Percentiles rank a stretch among this genome's conserved stretches.
phyloP scores from a whole-genome alignment of 768 basidiomycete genomes.

The Dacryopinax spathularia region DNA sequence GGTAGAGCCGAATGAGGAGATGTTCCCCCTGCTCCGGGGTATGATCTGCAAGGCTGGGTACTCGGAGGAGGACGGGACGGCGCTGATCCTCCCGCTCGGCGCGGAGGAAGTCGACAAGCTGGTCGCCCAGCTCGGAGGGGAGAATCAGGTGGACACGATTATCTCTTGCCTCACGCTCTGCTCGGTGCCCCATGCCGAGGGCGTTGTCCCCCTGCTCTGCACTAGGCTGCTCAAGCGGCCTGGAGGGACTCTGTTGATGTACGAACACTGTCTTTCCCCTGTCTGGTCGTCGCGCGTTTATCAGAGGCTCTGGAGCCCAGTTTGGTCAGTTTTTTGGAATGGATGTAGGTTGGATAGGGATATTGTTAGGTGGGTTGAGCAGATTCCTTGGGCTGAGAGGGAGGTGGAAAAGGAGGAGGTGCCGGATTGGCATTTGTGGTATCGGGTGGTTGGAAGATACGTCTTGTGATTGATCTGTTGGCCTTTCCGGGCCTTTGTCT shows the following conservation, averaged over 20 bases:
- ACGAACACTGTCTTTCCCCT: constrained; percentile 54
- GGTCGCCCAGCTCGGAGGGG: constrained; percentile 24
- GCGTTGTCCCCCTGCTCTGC: constrained; percentile 34
- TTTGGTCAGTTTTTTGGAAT: constrained; percentile 44
- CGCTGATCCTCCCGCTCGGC: constrained; percentile 47
- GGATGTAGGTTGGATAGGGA: constrained; percentile 45
- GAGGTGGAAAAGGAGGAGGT: constrained; percentile 38
- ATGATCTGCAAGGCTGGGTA: constrained; percentile 40
- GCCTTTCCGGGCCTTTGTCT: too few relatives aligned
- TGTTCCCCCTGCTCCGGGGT: constrained; percentile 44
- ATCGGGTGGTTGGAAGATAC: constrained; percentile 42
- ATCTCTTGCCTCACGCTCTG: constrained; percentile 54
- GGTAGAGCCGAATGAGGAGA: constrained; percentile 51
- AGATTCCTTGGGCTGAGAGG: constrained; percentile 35
- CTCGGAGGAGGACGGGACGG: constrained; percentile 35
- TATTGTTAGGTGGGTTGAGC: constrained; percentile 12
- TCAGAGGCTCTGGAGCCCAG: constrained; percentile 58
- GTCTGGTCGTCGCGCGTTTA: constrained; percentile 46
- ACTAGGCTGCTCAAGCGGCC: constrained; percentile 39
- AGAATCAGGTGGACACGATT: constrained; percentile 40
- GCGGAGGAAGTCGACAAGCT: constrained; percentile 44
- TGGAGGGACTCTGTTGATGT: constrained; percentile 50
- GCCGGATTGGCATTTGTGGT: constrained; percentile 42
- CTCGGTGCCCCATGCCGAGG: constrained; percentile 42
- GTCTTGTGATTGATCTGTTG: background rate